These are phyloP conservation scores for Protostelium mycophagum DNA, from an alignment of 78 protist species.

Conservation along the genomic window DNA sequence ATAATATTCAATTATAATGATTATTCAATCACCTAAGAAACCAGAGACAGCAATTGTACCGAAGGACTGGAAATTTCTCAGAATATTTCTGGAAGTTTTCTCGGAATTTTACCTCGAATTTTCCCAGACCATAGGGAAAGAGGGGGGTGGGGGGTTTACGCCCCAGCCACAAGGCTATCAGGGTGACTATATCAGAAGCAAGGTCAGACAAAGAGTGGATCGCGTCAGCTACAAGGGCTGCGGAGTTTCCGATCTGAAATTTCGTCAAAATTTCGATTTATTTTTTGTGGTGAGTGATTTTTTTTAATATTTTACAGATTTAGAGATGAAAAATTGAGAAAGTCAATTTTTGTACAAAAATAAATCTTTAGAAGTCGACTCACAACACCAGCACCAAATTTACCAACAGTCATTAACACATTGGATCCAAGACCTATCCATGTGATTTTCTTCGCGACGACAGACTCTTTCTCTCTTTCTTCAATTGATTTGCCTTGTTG, in stretches of 20 bases:
- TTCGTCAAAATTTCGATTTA: not conserved
- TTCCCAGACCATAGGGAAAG: not conserved
- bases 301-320: too few relatives aligned
- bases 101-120: not conserved
- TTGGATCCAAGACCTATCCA: not conserved
- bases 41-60: not conserved
- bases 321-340: too few relatives aligned
- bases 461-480: not conserved
- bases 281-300: not conserved
- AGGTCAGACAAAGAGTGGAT: not conserved
- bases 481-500: not conserved
- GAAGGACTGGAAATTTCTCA: not conserved
- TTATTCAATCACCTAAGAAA: not conserved
- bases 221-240: not conserved
- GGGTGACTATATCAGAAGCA: not conserved
- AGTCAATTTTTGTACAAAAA: too few relatives aligned
- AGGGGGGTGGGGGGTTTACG: not conserved
- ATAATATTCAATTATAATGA: not conserved
- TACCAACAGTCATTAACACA: not conserved
- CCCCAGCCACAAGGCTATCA: not conserved
- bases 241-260: not conserved
- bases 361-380: too few relatives aligned
- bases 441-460: not conserved
- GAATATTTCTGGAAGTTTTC: not conserved
- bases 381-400: not conserved